Evolutionary conservation across 2,329 filamentous ascomycete species (phyloP), one percentile per base, ranked within the genome.

Genomic region (Mycosphaerella sp.): DNA sequence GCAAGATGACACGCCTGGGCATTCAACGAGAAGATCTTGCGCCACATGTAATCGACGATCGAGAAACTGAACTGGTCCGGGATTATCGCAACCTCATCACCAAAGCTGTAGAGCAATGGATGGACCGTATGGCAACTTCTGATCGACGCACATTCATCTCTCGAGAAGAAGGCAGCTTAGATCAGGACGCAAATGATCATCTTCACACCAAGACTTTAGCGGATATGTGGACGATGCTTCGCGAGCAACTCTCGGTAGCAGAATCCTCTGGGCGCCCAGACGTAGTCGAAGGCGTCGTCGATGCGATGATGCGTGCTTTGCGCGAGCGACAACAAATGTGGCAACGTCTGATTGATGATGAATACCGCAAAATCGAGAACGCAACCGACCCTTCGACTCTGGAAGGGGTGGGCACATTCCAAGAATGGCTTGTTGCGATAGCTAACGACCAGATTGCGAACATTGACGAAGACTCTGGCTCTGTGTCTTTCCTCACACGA

Each of bases 381-480:
- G 65, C 69, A 12, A 73, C 75, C 14, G 55, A 85, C 30, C 53
- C 63, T n/a, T 79, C 82, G 13, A 84, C 86, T 64, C 58, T 67
- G 14, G 89, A 95, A 67, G 81, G 86, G 2, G 75, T 95, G 25
- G 87, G 95, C 67, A 69, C 77, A 16, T 68, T 84, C 39, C 80
- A 84, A 65, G 93, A 98, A 72, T 98, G 91, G 89, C 84, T 98
- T 50, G 84, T 98, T 47, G 90, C 93, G 41, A 89, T 94, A 51
- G 93, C 94, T 61, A 98, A 98, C 72, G 93, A 98, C 71, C 93
- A 98, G 70, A 97, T 98, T 67, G 90, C 90, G 50, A 96, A 89
- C 70, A 95, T 98, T 64, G 93, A 97, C 68, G 94, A 97, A 49
- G 68, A 68, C 34, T 85, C 88, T 55, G 81, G 80, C 53, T 82